Percentiles rank a stretch among this genome's conserved stretches.
Conservation (phyloP, 768 basidiomycete genomes). For the Suillus sp. region DNA sequence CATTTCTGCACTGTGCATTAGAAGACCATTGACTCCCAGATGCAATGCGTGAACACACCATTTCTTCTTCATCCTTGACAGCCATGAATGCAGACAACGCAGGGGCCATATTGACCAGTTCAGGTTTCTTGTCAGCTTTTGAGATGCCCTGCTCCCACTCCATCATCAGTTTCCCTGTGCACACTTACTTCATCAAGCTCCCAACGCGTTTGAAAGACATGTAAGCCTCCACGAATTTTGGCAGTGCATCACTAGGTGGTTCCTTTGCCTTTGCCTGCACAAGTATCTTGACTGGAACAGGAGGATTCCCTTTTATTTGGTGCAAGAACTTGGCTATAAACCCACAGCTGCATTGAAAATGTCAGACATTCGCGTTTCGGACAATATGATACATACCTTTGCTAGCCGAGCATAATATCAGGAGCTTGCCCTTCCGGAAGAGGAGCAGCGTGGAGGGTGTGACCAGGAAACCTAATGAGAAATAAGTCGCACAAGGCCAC, state of each 20-base stretch:
- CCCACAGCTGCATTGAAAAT: constrained; percentile 17
- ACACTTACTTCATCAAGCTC: constrained; percentile 78
- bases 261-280: constrained; percentile 83
- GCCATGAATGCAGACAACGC: constrained; percentile 80
- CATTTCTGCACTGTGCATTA: constrained; percentile 58
- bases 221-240: constrained; percentile 66
- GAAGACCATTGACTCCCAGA: constrained; percentile 6
- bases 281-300: constrained; percentile 73
- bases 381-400: constrained; percentile 60
- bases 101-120: constrained; percentile 75
- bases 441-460: too few species aligned
- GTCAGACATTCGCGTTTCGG: constrained; percentile 11
- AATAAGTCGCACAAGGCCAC: too few species aligned
- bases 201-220: constrained; percentile 68
- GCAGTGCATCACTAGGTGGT: constrained; percentile 68
- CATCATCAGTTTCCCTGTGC: constrained; percentile 79
- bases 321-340: constrained; percentile 78
- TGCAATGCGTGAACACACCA: constrained; percentile 54
- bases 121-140: constrained; percentile 60
- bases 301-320: constrained; percentile 66
- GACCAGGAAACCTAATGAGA: too few species aligned
- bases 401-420: too few species aligned
- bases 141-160: constrained; percentile 80
- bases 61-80: constrained; percentile 88
- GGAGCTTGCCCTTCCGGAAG: too few species aligned